These are phyloP conservation scores for Rhazya stricta DNA, from an alignment of 257 asterid species.

Conservation along the genomic window DNA sequence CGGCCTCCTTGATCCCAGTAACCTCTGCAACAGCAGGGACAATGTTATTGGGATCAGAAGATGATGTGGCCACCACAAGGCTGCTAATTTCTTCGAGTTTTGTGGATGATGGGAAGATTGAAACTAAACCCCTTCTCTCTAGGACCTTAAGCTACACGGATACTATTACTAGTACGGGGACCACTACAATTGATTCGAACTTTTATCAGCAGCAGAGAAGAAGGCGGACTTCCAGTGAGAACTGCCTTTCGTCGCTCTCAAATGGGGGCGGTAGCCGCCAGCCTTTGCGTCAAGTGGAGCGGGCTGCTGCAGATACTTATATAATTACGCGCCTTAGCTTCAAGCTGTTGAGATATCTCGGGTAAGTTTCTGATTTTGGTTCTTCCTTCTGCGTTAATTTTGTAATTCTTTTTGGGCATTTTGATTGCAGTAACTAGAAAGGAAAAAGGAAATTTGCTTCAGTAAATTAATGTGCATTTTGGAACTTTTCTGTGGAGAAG, in stretches of 20 bases:
- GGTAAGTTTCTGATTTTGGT: conserved; percentile 39
- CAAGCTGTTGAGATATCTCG: conserved; percentile 58
- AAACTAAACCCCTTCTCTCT: conserved; percentile 53
- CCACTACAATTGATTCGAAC: conserved; percentile 13
- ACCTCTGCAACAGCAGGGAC: conserved; percentile 25
- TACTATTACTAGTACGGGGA: background rate
- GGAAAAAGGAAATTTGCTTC: background rate
- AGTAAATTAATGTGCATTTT: background rate
- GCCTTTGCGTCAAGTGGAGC: conserved; percentile 35
- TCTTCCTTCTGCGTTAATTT: conserved; percentile 4
- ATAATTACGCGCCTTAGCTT: conserved; percentile 51
- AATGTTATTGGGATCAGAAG: conserved; percentile 51
- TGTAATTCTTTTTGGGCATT: background rate
- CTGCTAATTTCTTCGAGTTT: conserved; percentile 37
- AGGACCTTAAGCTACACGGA: conserved; percentile 50
- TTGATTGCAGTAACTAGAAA: background rate
- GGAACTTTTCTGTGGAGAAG: background rate
- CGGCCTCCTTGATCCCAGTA: background rate
- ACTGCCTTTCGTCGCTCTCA: conserved; percentile 34
- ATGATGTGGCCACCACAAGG: conserved; percentile 37
- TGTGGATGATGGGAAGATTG: conserved; percentile 44
- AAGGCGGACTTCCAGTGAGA: conserved; percentile 60
- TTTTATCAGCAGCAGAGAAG: conserved; percentile 52
- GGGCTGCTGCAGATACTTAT: conserved; percentile 55
- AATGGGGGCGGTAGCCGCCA: conserved; percentile 21